Evolutionary conservation across 1,284 basidiomycete species (phyloP).

Genomic region (Xerocomus amazonicus): DNA sequence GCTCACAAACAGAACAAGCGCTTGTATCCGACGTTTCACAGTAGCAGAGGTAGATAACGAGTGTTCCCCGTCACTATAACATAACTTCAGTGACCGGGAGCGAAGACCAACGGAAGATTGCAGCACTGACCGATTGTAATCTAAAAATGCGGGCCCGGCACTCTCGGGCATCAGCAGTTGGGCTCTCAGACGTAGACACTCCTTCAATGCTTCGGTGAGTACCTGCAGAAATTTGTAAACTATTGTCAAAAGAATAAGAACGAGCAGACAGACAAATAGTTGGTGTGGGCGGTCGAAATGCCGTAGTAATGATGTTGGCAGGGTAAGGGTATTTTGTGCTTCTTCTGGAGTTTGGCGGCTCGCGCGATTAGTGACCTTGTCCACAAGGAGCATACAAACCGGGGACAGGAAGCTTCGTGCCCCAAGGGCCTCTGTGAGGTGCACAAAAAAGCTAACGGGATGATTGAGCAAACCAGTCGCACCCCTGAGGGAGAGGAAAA

Average conservation of each 20-base stretch:
- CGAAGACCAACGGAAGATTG: not conserved
- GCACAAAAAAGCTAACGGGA: conserved; percentile 76
- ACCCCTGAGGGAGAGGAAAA: not conserved
- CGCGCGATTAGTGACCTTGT: conserved; percentile 71
- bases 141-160: conserved; percentile 50
- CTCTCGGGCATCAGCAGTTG: conserved; percentile 42
- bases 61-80: conserved; percentile 52
- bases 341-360: conserved; percentile 65
- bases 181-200: conserved; percentile 59
- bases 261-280: conserved; percentile 43
- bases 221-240: conserved; percentile 42
- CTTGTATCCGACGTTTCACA: conserved; percentile 58
- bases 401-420: conserved; percentile 81
- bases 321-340: conserved; percentile 53
- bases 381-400: conserved; percentile 82
- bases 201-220: conserved; percentile 63
- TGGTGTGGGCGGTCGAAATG: conserved; percentile 53
- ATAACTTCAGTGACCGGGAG: conserved; percentile 1
- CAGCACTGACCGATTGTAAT: conserved; percentile 48
- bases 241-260: conserved; percentile 2
- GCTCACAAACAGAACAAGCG: conserved; percentile 55
- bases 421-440: conserved; percentile 86
- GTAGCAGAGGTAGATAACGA: conserved; percentile 40
- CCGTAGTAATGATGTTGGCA: conserved; percentile 66
- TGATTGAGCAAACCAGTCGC: conserved; percentile 8